A percentile compares a stretch with the other conserved stretches of the same genome.
These are phyloP conservation scores for Colletotrichum sidae DNA, from an alignment of 2,329 filamentous ascomycete species.

Conservation along the genomic window DNA sequence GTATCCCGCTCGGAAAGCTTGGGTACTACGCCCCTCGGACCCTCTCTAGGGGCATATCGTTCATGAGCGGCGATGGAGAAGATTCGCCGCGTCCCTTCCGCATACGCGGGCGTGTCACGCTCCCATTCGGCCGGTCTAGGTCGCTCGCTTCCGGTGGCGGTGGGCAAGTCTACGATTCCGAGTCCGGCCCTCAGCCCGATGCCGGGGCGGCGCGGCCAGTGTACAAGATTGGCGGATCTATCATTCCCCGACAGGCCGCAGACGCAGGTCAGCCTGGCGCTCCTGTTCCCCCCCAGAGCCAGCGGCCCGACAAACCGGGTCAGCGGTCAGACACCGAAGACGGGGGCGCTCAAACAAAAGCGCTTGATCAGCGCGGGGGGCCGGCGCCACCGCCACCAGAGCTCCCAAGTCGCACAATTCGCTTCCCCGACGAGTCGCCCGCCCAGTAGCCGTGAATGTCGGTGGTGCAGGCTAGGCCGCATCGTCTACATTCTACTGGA, in stretches of 20 bases:
- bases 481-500: no score
- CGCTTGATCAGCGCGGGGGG: conserved; percentile 43
- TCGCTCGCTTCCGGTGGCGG: conserved; percentile 10
- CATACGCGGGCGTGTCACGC: conserved; percentile 45
- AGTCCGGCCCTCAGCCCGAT: conserved; percentile 25
- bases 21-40: conserved; percentile 72
- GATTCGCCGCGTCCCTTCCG: conserved; percentile 41
- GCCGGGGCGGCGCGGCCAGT: conserved; percentile 40
- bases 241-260: conserved; percentile 43
- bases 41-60: conserved; percentile 52
- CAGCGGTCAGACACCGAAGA: conserved; percentile 2
- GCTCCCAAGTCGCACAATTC: conserved; percentile 51
- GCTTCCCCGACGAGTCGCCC: conserved; percentile 55
- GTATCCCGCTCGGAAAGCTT: conserved; percentile 80
- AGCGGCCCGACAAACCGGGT: conserved; percentile 17
- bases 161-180: conserved; percentile 5
- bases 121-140: conserved; percentile 38
- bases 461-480: no score
- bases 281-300: neutral
- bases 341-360: conserved; percentile 10
- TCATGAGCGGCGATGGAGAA: conserved; percentile 39
- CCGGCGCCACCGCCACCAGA: conserved; percentile 41
- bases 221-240: conserved; percentile 55
- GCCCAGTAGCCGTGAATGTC: conserved; percentile 13
- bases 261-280: conserved; percentile 10